Base-by-base conservation (phyloP, 805 yeast genomes). In the Yamadazyma phyllophila region DNA sequence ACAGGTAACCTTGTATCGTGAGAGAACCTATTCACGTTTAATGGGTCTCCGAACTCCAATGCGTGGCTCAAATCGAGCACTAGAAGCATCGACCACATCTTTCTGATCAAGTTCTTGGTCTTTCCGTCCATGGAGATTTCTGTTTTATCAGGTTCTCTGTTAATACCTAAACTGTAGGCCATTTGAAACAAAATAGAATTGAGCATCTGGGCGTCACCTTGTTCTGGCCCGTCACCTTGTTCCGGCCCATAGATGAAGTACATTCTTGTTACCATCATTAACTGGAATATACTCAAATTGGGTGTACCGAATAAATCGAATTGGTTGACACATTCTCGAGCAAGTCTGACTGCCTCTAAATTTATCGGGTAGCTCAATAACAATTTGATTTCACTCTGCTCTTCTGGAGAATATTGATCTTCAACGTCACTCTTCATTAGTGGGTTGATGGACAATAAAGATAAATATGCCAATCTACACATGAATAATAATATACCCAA, bases 161-260 rank as follows among this genome's bases (percentile, higher is more conserved):
- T 82, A 14, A 83, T 52, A 0, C 89, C 90, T 50, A 83, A 74
- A 20, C 83, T 74, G 46, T 79, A 73, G 0, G 83, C 86, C 83
- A 83, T 80, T 53, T 82, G 87, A n/a, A 81, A 64, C 15, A 82
- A 65, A 65, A 80, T 72, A 1, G 83, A 80, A 10, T 76, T 59
- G 41, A 74, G 71, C 8, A 80, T 73, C 13, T 36, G 40, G 2
- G 81, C 75, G 35, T 77, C 80, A 29, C 82, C 82, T 43, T 81
- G 84, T 55, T 80, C 86, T 4, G 70, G 66, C 1, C 77, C 73
- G 55, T 78, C 83, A 13, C 83, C 84, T 50, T 77, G 78, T 46
- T 74, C 79, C 0, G 82, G 82, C 0, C 78, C 62, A 41, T 59
- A 66, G 39, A 63, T 68, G 48, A 62, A 75, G 56, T 80, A 82